Evolutionary conservation across 257 asterid genomes (phyloP).

Genomic region (Rehmannia glutinosa): DNA sequence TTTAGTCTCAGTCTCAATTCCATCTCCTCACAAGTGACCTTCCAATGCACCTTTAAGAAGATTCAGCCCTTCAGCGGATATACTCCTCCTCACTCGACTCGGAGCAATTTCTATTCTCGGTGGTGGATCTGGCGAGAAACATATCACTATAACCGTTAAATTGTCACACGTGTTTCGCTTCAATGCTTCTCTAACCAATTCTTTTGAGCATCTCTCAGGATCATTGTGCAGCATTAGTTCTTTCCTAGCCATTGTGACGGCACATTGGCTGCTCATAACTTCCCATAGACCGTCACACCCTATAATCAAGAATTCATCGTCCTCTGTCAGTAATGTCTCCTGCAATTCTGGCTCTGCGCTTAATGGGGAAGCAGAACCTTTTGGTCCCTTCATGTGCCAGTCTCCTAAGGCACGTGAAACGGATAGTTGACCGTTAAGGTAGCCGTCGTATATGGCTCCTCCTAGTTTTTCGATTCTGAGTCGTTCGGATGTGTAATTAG

Average conservation of each 20-base stretch:
- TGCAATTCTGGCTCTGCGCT: slow-evolving; percentile 78
- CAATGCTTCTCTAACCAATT: slow-evolving; percentile 72
- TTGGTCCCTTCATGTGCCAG: slow-evolving; percentile 88
- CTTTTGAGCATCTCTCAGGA: slow-evolving; percentile 69
- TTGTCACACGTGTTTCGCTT: slow-evolving; percentile 73
- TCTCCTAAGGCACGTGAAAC: slow-evolving; percentile 85
- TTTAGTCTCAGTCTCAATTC: too few relatives aligned
- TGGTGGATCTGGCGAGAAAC: slow-evolving; percentile 80
- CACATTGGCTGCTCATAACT: slow-evolving; percentile 90
- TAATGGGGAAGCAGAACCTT: slow-evolving; percentile 65
- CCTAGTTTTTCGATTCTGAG: slow-evolving; percentile 71
- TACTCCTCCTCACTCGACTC: slow-evolving; percentile 50
- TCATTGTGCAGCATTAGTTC: slow-evolving; percentile 78
- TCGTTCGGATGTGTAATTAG: slow-evolving; percentile 52
- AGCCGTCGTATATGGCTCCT: slow-evolving; percentile 75
- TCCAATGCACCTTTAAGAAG: slow-evolving; percentile 72
- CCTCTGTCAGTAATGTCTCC: slow-evolving; percentile 53
- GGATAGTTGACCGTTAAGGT: slow-evolving; percentile 77
- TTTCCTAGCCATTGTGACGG: slow-evolving; percentile 69
- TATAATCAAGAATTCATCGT: slow-evolving; percentile 72
- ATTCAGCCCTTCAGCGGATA: slow-evolving; percentile 69
- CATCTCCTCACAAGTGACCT: slow-evolving; percentile 28
- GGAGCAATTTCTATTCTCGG: slow-evolving; percentile 50
- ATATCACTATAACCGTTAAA: slow-evolving; percentile 59
- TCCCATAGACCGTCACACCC: slow-evolving; percentile 92